phyloP scores from a whole-genome alignment of 169 alveolate genomes.

The Plasmodium sp. region DNA sequence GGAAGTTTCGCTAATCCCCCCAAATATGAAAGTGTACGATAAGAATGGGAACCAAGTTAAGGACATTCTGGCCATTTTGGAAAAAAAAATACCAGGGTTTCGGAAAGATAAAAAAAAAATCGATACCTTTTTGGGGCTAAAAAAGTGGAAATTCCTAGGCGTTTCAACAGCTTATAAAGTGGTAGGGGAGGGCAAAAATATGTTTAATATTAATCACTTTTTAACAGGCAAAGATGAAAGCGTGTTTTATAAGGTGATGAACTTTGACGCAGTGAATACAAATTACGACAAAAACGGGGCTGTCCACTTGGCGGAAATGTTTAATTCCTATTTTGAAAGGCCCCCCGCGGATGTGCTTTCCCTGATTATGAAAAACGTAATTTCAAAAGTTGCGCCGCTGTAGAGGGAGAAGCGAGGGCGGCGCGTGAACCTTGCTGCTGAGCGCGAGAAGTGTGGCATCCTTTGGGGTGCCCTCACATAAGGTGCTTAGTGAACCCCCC shows the following conservation, averaged over 20 bases:
- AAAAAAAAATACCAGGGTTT: slow-evolving; percentile 71
- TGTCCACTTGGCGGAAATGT: slow-evolving; percentile 25
- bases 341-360: slow-evolving; percentile 51
- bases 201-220: slow-evolving; percentile 64
- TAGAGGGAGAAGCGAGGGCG: neutral
- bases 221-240: slow-evolving; percentile 70
- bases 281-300: slow-evolving; percentile 17
- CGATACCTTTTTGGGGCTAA: slow-evolving; percentile 46
- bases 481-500: neutral
- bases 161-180: slow-evolving; percentile 69
- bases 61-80: slow-evolving; percentile 57
- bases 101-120: slow-evolving; percentile 60
- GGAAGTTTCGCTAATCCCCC: slow-evolving; percentile 32
- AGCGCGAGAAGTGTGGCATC: neutral
- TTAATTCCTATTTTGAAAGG: slow-evolving; percentile 68
- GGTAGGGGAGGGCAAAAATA: slow-evolving; percentile 72
- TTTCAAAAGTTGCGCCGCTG: neutral
- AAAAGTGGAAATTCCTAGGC: slow-evolving; percentile 70
- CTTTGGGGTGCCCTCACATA: neutral
- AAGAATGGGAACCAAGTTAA: slow-evolving; percentile 57
- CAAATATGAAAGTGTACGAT: slow-evolving; percentile 72
- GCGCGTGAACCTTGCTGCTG: neutral
- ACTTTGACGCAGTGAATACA: slow-evolving; percentile 54
- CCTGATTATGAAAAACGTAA: slow-evolving; percentile 50
- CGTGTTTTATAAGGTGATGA: slow-evolving; percentile 63